Evolutionary conservation across 192 early-diverging fungal genomes (phyloP), one percentile per base, ranked within the genome.

Genomic region (Chytriomyces confervae): DNA sequence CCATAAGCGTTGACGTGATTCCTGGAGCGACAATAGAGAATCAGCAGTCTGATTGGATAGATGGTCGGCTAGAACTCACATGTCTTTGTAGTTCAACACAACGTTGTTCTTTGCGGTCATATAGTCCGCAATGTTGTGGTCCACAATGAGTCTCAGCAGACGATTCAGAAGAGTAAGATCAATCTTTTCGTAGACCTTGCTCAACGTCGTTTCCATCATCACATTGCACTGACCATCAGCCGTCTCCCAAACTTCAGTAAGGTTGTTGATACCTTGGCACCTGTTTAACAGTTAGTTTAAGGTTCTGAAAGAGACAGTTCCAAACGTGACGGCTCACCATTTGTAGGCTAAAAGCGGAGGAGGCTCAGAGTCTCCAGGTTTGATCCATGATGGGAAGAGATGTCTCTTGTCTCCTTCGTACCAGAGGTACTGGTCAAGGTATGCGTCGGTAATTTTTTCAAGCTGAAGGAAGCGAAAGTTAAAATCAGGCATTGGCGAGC

Each of bases 81-180:
- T 99, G 77, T 99, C 98, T 87, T 98, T 99, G 89, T 97, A 99
- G 75, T 91, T 96, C 63, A 99, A 82, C 13, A 93, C 95, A 48
- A 99, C 92, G 87, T 99, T 99, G 88, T 99, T 99, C 87, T 99
- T 99, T 77, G 96, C 95, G 0, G 98, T 97, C 91, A 98, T 96
- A 81, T 99, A 99, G 78, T 99, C 98, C n/a, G 98, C 98, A 89
- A 99, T 90, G 81, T 98, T 97, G 89, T 98, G 98, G 85, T 99
- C 98, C 50, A 99, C 85, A 84, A 99, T 95, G 50, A 99, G 87
- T 53, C 98, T 91, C 79, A 99, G 84, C 45, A 99, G 86, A 61
- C 95, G 91, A 69, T 96, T 95, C 48, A 99, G 90, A 62, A 99
- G 85, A 45, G 96, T 98, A 75, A 99, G 88, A 89, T 99, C 96